Conservation (phyloP, 2,329 filamentous ascomycete species). For the Colletotrichum cuscutae region DNA sequence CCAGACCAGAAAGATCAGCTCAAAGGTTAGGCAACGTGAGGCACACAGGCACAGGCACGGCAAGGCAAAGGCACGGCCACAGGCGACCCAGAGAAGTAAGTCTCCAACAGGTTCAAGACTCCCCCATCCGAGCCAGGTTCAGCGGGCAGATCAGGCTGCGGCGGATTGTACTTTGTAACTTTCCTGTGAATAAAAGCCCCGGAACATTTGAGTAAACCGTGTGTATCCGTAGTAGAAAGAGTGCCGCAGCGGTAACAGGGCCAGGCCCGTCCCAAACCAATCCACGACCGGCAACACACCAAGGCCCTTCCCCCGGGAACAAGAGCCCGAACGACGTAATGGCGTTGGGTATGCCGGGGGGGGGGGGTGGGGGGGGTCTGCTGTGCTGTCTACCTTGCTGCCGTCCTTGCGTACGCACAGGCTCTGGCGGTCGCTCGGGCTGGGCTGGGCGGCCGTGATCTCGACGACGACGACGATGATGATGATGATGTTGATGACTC, state of each 20-base stretch:
- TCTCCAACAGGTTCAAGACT: neutral
- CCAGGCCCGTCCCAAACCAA: neutral
- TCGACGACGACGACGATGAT: slow-evolving; percentile 12
- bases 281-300: neutral
- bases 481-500: slow-evolving; percentile 25
- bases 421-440: neutral
- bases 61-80: neutral
- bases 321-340: slow-evolving; percentile 31
- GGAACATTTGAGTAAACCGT: neutral
- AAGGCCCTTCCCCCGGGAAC: slow-evolving; percentile 15
- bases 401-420: slow-evolving; percentile 2
- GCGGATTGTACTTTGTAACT: neutral
- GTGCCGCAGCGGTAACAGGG: neutral
- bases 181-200: neutral
- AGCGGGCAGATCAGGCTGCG: neutral
- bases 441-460: slow-evolving; percentile 9
- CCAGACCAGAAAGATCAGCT: neutral
- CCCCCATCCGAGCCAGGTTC: neutral
- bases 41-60: neutral
- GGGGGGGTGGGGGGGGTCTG: slow-evolving; percentile 3
- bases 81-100: neutral
- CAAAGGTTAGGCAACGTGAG: neutral
- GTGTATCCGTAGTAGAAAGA: neutral
- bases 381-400: neutral
- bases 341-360: slow-evolving; percentile 18